These are phyloP conservation scores for Cercospora sp. DNA, from an alignment of 2,329 filamentous ascomycete species.

Conservation along the genomic window DNA sequence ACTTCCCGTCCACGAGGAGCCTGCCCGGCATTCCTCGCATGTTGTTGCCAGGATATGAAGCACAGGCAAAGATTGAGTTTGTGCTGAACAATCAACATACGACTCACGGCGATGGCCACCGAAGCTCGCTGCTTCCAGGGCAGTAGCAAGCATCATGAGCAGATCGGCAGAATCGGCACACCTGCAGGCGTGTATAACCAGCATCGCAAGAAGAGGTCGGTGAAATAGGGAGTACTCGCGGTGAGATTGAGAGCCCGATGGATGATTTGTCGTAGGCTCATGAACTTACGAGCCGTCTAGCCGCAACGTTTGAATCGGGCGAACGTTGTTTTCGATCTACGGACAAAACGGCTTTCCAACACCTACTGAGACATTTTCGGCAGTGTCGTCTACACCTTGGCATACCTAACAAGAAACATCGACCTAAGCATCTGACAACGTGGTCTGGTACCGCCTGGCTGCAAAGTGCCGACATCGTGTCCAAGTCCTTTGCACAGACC, in stretches of 20 bases:
- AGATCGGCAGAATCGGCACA: not conserved
- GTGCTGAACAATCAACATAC: not conserved
- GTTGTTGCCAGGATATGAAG: not conserved
- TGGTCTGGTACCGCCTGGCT: not conserved
- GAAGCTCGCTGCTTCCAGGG: not conserved
- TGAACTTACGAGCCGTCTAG: not conserved
- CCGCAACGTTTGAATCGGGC: not conserved
- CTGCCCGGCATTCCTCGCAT: not conserved
- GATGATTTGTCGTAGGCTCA: not conserved
- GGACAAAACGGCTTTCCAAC: not conserved
- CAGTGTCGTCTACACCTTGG: not conserved
- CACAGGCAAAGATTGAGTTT: not conserved
- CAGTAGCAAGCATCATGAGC: not conserved
- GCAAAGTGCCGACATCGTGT: not conserved
- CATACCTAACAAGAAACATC: not conserved
- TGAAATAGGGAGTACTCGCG: not conserved
- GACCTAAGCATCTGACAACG: not conserved
- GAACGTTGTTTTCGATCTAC: not conserved
- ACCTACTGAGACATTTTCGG: not conserved
- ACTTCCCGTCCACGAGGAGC: not conserved
- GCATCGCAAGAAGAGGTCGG: not conserved
- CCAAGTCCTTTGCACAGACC: not conserved
- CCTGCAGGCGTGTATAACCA: too few species aligned
- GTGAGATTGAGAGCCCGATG: not conserved
- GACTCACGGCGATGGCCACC: not conserved